Evolutionary conservation across 2,329 filamentous ascomycete genomes (phyloP), one percentile per base, ranked within the genome.

Genomic region (Pseudovirgaria hyperparasitica): DNA sequence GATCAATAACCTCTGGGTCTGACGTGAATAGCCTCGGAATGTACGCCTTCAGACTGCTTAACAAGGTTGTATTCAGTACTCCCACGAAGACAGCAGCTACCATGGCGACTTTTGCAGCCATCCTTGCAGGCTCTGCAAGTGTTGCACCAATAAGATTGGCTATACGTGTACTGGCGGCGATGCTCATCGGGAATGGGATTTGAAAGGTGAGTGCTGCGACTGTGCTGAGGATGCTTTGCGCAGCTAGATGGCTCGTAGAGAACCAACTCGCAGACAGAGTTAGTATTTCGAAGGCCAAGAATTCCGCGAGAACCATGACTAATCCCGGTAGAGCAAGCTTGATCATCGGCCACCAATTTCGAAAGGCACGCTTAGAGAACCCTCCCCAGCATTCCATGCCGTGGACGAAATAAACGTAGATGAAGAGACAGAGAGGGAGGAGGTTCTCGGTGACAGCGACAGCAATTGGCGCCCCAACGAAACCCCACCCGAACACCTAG

Each of bases 261-360:
- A 94, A 76, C 41, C 80, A 82, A 27, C 77, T 82, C 0, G 82
- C 72, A 6, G 76, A 73, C n/a, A 94, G 64, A 0, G 85, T 93
- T 35, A 93, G 63, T 25, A 93, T 73, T 52, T 96, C 87, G 50
- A 96, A 96, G 5, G 86, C 85, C 8, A 94, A 67, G 58, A 82
- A 92, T 51, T 96, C 87, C 5, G 87, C 85, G 50, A 92, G 76
- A 2, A 96, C 79, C 86, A 94, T 94, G 38, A 93, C 62, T 50
- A 96, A 74, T 2, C 87, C 87, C 0, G 87, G 86, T 9, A 94
- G 60, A 1, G 87, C 84, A 19, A 96, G 75, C 25, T 74, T 72
- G 42, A 96, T 71, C 87, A 92, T 92, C 6, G 77, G 76, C 2
- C 65, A 63, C 82, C 82, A 90, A 46, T 87, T 87, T 18, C 60